These are phyloP conservation scores for Ceratobasidium sp. DNA, from an alignment of 1,284 basidiomycete species.

Conservation along the genomic window DNA sequence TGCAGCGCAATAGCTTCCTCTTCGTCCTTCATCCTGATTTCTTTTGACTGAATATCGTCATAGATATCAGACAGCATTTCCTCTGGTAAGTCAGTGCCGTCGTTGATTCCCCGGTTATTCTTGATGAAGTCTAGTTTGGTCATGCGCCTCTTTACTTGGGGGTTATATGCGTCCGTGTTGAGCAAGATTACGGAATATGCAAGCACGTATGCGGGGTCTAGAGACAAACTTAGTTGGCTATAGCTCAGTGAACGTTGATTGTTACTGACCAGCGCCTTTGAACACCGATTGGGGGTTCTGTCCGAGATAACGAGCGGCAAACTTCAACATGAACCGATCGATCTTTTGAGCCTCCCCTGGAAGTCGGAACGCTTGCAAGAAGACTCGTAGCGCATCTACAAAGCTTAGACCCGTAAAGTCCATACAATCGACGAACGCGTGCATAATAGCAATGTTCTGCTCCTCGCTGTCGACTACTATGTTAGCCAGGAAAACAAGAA, in stretches of 20 bases:
- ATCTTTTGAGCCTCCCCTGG: conserved; percentile 98
- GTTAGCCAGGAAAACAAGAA: conserved; percentile 45
- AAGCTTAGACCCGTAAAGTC: conserved; percentile 87
- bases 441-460: conserved; percentile 91
- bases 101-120: conserved; percentile 96
- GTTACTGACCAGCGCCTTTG: conserved; percentile 65
- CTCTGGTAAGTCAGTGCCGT: conserved; percentile 87
- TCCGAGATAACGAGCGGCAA: conserved; percentile 93
- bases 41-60: conserved; percentile 90
- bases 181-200: conserved; percentile 95
- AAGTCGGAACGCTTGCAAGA: conserved; percentile 93
- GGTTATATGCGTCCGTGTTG: conserved; percentile 96
- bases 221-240: conserved; percentile 12
- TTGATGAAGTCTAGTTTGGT: conserved; percentile 88
- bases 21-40: conserved; percentile 98
- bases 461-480: conserved; percentile 71
- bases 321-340: conserved; percentile 98
- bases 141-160: conserved; percentile 94
- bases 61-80: conserved; percentile 82
- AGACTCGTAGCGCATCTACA: conserved; percentile 87
- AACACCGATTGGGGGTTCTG: conserved; percentile 86
- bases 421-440: conserved; percentile 92
- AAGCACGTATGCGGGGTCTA: conserved; percentile 92
- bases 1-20: conserved; percentile 69
- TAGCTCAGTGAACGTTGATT: not conserved